phyloP scores from a whole-genome alignment of 2,329 filamentous ascomycete species.

The Westerdykella ornata region DNA sequence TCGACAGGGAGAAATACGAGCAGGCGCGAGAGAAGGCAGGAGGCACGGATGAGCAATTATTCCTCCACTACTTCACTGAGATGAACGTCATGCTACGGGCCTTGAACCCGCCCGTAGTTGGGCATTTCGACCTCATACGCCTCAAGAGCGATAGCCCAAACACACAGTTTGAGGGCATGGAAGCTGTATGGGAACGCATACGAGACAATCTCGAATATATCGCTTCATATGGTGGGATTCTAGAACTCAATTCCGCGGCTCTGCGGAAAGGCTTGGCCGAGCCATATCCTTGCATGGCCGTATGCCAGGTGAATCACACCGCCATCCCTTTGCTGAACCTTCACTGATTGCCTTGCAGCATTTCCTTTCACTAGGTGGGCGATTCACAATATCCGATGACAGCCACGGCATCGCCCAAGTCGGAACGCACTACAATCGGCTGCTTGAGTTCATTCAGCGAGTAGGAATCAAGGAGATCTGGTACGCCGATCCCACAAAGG shows the following conservation, averaged over 20 bases:
- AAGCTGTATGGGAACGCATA: conserved; percentile 65
- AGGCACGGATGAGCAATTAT: conserved; percentile 58
- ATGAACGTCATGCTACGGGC: conserved; percentile 73
- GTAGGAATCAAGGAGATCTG: conserved; percentile 57
- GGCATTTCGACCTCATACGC: conserved; percentile 89
- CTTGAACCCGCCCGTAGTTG: conserved; percentile 70
- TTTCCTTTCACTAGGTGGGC: conserved; percentile 66
- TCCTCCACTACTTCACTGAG: conserved; percentile 78
- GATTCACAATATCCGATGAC: conserved; percentile 89
- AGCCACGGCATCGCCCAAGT: conserved; percentile 85
- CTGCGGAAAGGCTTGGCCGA: conserved; percentile 84
- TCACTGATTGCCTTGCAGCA: conserved; percentile 43
- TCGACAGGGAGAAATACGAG: conserved; percentile 61
- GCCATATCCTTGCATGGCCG: conserved; percentile 74
- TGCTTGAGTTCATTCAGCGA: conserved; percentile 62
- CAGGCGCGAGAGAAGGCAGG: conserved; percentile 51
- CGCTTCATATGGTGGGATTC: conserved; percentile 65
- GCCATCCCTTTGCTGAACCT: conserved; percentile 7
- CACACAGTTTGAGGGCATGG: conserved; percentile 52
- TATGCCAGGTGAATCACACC: conserved; percentile 61
- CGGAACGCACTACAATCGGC: conserved; percentile 70
- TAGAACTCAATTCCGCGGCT: conserved; percentile 85
- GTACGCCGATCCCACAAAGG: conserved; percentile 27
- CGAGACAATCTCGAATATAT: conserved; percentile 67
- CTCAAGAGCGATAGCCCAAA: conserved; percentile 66